Conservation (phyloP, 352 stramenopile species). For the Phytophthora ramorum region DNA sequence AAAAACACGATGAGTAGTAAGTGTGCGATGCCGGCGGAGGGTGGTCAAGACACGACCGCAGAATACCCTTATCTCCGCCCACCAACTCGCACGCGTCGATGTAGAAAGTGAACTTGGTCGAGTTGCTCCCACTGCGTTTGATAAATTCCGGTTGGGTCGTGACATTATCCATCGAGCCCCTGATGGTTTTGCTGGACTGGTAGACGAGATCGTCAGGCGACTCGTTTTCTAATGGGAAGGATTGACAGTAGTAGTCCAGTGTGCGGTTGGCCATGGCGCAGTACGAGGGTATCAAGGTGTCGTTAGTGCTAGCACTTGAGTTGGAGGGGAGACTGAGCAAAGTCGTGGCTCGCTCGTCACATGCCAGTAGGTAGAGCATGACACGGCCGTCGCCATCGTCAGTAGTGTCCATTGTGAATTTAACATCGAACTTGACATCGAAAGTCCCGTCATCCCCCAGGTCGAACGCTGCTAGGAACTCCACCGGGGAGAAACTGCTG, state of each 20-base stretch:
- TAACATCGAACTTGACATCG: slow-evolving; percentile 30
- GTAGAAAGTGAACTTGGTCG: slow-evolving; percentile 46
- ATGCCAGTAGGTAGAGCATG: slow-evolving; percentile 62
- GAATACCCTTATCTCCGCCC: slow-evolving; percentile 39
- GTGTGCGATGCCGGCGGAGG: background rate
- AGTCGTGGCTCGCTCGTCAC: slow-evolving; percentile 32
- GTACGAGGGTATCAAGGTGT: slow-evolving; percentile 25
- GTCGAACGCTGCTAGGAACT: slow-evolving; percentile 44
- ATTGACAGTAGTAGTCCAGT: slow-evolving; percentile 54
- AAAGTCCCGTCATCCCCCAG: slow-evolving; percentile 39
- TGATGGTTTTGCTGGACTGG: slow-evolving; percentile 34
- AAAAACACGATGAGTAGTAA: slow-evolving; percentile 39
- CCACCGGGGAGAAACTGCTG: slow-evolving; percentile 17
- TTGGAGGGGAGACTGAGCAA: slow-evolving; percentile 25
- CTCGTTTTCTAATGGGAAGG: slow-evolving; percentile 48
- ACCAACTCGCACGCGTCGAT: slow-evolving; percentile 67
- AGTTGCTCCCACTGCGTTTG: slow-evolving; percentile 19
- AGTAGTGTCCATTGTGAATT: slow-evolving; percentile 44
- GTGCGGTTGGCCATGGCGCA: slow-evolving; percentile 61
- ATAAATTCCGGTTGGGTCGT: slow-evolving; percentile 13
- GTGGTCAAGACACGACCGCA: slow-evolving; percentile 54
- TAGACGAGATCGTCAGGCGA: slow-evolving; percentile 42
- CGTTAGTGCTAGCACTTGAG: background rate
- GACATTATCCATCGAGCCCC: slow-evolving; percentile 13
- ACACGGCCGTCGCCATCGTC: slow-evolving; percentile 38